These are phyloP conservation scores for Debaryomyces maramus DNA, from an alignment of 805 yeast genomes.

Conservation along the genomic window DNA sequence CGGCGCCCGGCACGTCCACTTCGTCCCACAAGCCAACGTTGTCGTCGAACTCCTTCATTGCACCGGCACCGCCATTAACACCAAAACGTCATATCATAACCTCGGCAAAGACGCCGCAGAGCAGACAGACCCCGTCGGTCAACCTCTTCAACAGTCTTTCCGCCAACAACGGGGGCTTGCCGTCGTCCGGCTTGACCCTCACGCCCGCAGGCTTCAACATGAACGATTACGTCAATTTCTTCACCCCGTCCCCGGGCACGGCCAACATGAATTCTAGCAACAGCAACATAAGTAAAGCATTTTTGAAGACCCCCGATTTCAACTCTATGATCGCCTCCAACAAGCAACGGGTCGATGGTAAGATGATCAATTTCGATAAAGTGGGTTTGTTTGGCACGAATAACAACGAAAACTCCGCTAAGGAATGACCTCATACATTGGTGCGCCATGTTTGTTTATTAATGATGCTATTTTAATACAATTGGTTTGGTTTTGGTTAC, in stretches of 20 bases:
- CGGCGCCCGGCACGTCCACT: conserved; percentile 16
- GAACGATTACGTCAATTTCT: conserved; percentile 78
- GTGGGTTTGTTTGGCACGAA: conserved; percentile 27
- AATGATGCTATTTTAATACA: no score
- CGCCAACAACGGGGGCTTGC: conserved; percentile 31
- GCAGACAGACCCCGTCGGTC: conserved; percentile 41
- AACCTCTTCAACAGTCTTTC: conserved; percentile 25
- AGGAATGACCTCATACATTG: conserved; percentile 5
- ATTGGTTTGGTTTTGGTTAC: no score
- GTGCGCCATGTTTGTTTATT: no score
- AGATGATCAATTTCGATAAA: conserved; percentile 44
- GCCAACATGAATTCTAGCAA: conserved; percentile 8
- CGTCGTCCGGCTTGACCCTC: conserved; percentile 44
- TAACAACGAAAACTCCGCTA: conserved; percentile 8
- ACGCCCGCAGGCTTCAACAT: conserved; percentile 74
- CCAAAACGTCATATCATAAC: conserved; percentile 36
- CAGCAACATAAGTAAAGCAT: conserved; percentile 19
- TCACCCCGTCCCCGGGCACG: conserved; percentile 66
- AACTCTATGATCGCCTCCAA: conserved; percentile 25
- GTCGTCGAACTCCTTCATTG: conserved; percentile 27
- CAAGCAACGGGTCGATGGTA: conserved; percentile 37
- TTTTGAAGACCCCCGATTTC: conserved; percentile 44
- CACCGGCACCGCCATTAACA: conserved; percentile 45
- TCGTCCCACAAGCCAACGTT: conserved; percentile 6
- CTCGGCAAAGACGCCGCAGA: conserved; percentile 39